Evolutionary conservation across 768 basidiomycete genomes (phyloP), one percentile per base, ranked within the genome.

Genomic region (Trametes cinnabarina): DNA sequence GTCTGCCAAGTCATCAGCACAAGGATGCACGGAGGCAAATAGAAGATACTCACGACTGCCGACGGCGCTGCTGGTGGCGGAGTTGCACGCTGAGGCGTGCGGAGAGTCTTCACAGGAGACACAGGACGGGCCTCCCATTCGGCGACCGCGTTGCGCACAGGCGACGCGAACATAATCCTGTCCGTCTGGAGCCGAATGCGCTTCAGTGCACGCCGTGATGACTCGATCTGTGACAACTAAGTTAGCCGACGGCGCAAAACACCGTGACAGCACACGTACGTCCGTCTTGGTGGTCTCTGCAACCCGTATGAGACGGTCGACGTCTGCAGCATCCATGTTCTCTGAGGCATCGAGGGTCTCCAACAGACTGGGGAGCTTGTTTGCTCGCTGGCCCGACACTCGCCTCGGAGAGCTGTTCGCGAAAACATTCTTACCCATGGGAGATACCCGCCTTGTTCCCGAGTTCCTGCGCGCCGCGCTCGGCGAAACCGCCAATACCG

Each of bases 151-250:
- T 30, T 51, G 15, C 60, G 60, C 22, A 61, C 60, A 23, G 60
- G 60, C 28, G 60, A 61, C 44, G 60, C 37, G 37, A 46, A 48
- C 7, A 44, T 53, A 44, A 74, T 53, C 34, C 71, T 80, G 19
- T 85, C 80, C n/a, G 86, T 71, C 62, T 93, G 90, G 17, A 85
- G 70, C 67, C 81, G 87, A 61, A 95, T 85, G 26, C 86, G 82
- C 73, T 92, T 94, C 55, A 92, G 76, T 15, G 83, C 80, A 37
- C 84, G 81, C 37, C 83, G 80, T 5, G 89, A 87, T 10, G 79
- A 83, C 52, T 87, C 87, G 58, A 93, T 77, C 93, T 94, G 57
- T 22, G 23, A 52, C 43, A 11, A 22, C 47, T 60, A 8, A 66
- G 19, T 54, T 39, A 58, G 14, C 48, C 20, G 19, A 41, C 47